A percentile compares a stretch with the other conserved stretches of the same genome.
These are phyloP conservation scores for Grosmannia serpens DNA, from an alignment of 2,329 filamentous ascomycete species.

Conservation along the genomic window DNA sequence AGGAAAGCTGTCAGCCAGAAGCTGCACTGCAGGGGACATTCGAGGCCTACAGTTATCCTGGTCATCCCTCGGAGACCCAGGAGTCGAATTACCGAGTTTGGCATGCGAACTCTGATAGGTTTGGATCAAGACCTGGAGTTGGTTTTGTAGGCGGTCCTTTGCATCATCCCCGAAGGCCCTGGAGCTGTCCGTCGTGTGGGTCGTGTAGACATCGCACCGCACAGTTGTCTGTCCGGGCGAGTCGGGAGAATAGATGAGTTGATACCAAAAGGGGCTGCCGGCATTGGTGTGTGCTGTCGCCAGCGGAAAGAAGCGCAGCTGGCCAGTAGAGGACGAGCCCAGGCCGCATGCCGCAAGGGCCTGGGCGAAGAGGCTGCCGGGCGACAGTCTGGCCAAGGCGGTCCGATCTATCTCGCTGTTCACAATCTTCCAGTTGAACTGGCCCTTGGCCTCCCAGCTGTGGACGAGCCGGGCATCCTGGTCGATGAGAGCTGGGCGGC, in stretches of 20 bases:
- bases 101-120: neutral
- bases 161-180: neutral
- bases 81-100: neutral
- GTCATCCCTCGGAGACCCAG: neutral
- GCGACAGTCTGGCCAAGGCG: neutral
- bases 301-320: neutral
- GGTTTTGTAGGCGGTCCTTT: neutral
- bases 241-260: neutral
- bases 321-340: neutral
- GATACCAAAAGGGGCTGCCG: neutral
- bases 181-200: neutral
- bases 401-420: neutral
- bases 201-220: conserved; percentile 1
- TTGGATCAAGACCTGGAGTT: neutral
- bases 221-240: neutral
- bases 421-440: conserved; percentile 5
- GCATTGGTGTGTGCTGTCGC: neutral
- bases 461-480: neutral
- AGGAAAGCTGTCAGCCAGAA: neutral
- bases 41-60: neutral
- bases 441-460: neutral
- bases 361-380: neutral
- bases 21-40: no score
- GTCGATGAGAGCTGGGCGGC: neutral
- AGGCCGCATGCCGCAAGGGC: neutral